Conservation (phyloP, 371 early-diverging fungal species). For the Funneliformis caledonium region DNA sequence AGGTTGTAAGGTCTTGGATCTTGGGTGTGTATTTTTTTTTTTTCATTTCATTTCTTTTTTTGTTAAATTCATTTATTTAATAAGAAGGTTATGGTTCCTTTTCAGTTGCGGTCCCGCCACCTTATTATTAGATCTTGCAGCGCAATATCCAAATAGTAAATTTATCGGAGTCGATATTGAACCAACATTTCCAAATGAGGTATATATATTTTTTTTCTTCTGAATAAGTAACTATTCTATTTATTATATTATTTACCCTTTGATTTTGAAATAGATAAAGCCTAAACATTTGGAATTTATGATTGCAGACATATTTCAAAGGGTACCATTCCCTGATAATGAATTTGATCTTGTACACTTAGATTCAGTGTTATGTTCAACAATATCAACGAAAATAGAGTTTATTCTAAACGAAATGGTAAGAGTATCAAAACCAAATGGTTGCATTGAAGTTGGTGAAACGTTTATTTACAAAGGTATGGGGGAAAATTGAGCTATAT, state of each 20-base stretch:
- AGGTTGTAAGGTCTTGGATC: not conserved
- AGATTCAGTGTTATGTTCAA: constrained; percentile 40
- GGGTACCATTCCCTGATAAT: constrained; percentile 50
- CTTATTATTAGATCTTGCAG: not conserved
- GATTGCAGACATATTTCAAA: constrained; percentile 44
- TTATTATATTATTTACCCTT: too few relatives aligned
- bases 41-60: too few relatives aligned
- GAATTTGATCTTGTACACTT: constrained; percentile 51
- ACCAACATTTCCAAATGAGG: not conserved
- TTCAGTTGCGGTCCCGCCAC: not conserved
- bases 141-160: not conserved
- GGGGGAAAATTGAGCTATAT: too few relatives aligned
- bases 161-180: not conserved
- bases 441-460: too few relatives aligned
- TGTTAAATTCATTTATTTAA: too few relatives aligned
- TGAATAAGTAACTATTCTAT: too few relatives aligned
- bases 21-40: not conserved
- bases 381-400: too few relatives aligned
- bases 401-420: too few relatives aligned
- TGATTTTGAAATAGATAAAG: constrained; percentile 45
- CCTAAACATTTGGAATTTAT: constrained; percentile 57
- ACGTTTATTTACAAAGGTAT: too few relatives aligned
- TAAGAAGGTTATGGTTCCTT: too few relatives aligned
- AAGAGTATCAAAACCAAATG: too few relatives aligned
- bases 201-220: not conserved